Evolutionary conservation across 2,329 filamentous ascomycete genomes (phyloP).

Genomic region (Paramyrothecium sp.): DNA sequence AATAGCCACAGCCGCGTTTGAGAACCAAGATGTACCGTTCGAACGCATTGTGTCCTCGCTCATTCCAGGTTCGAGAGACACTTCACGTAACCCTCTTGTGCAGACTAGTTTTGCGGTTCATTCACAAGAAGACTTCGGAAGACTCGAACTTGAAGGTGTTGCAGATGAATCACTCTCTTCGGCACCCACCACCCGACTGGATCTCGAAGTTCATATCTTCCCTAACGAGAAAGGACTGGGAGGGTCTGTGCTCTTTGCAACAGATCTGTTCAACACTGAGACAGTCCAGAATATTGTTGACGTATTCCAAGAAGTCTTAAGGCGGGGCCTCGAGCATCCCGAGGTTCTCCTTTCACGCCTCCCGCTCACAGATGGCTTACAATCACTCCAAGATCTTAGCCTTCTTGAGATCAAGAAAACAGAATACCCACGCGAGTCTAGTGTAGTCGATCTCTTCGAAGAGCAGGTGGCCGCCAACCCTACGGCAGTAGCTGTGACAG

Average conservation of each 20-base stretch:
- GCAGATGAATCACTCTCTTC: neutral
- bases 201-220: conserved; percentile 12
- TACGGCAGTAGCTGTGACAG: conserved; percentile 4
- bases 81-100: conserved; percentile 9
- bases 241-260: conserved; percentile 7
- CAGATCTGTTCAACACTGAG: conserved; percentile 8
- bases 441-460: conserved; percentile 6
- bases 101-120: conserved; percentile 9
- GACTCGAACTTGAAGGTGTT: conserved; percentile 6
- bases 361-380: neutral
- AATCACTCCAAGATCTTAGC: neutral
- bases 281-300: conserved; percentile 9
- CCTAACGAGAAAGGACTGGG: conserved; percentile 3
- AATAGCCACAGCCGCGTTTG: conserved; percentile 6
- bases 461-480: conserved; percentile 2
- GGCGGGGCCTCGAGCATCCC: conserved; percentile 1
- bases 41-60: conserved; percentile 9
- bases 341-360: neutral
- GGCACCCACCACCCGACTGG: conserved; percentile 6
- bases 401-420: conserved; percentile 5
- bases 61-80: conserved; percentile 1
- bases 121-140: conserved; percentile 2
- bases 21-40: conserved; percentile 17
- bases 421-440: conserved; percentile 7
- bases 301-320: conserved; percentile 8